Evolutionary conservation across 257 asterid species (phyloP), one percentile per base, ranked within the genome.

Genomic region (Nicotiana tabacum): DNA sequence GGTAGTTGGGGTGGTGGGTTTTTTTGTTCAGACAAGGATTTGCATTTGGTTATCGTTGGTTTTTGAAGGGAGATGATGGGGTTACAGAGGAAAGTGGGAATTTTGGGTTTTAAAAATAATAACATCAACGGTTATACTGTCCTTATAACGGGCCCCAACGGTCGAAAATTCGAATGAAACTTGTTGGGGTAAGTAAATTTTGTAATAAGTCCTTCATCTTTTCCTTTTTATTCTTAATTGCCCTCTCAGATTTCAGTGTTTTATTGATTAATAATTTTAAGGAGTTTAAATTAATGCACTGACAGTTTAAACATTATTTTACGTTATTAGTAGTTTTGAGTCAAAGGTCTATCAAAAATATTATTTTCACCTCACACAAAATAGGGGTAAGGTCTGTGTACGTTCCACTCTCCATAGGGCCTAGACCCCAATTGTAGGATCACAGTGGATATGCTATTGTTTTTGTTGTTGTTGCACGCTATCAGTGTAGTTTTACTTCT

Each of bases 131-230:
- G 97, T 90, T 91, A 87, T 88, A 76, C 16, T 85, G 87, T 83
- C 84, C 64, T 15, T 66, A 78, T 35, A 76, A 85, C 81, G 84
- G 88, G 89, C 74, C 89, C 90, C 84, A 94, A 95, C 98, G 98
- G 98, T 93, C 94, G 35, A 83, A 93, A 83, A 51, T 92, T 91
- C 87, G 88, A 92, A 53, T 76, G 16, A 13, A 37, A 81, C 39
- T 27, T 69, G 65, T 78, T 10, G 43, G 53, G 86, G 27, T 72
- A 72, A 51, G 1, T 29, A 15, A 35, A 56, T 78, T 88, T 77
- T 78, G 2, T 51, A 46, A 48, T 0, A 56, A 60, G 27, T 58
- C 90, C 90, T 60, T 1, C 39, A 55, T 43, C 57, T 66, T 84
- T 82, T 0, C 10, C 60, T 0, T 74, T 7, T 48, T 43, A 43